Base-by-base conservation (phyloP, 2,329 filamentous ascomycete genomes). In the Claviceps fusiformis region DNA sequence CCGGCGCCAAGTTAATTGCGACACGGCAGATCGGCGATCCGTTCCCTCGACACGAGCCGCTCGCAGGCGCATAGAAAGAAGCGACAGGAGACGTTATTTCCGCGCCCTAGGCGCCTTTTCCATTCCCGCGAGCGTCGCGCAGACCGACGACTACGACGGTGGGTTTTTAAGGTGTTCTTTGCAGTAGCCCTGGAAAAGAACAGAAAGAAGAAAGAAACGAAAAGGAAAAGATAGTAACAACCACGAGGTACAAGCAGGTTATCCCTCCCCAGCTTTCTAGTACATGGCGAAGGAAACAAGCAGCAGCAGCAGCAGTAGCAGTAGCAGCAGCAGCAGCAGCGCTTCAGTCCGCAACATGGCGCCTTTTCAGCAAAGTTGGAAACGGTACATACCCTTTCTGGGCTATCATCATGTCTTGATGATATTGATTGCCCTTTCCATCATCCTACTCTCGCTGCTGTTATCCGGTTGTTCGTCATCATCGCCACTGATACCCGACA, bases 381-480 rank as follows among this genome's bases (percentile, higher is more conserved):
- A 75, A 83, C 82, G 81, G 66, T 81, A 79, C 63, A 73, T 86
- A 68, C 83, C 83, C 62, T 86, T 86, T 67, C 75, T 86, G 57
- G 83, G 83, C 61, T 86, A 86, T 66, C 83, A 86, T 67, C 82
- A 98, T 82, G 86, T 97, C 61, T 81, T 98, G 70, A 98, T 98
- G 93, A 89, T 98, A 64, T 75, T 98, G 62, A 95, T 98, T 67
- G 91, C 88, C 55, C 76, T 96, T 57, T 82, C 91, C 49, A 95
- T 98, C 66, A 95, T 98, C 70, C 76, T 98, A 68, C 78, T 98
- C 62, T 91, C 93, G 63, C 81, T 98, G 60, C 75, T 98, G 64
- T 77, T 98, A 62, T 92, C 93, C 65, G 93, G 93, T 64, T 98
- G 93, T 73, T 97, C 93, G 5, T 97, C 92, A 10, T 95, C 92